These are phyloP conservation scores for Teratosphaeria pseudoeucalypti DNA, from an alignment of 2,329 filamentous ascomycete species.

Conservation along the genomic window DNA sequence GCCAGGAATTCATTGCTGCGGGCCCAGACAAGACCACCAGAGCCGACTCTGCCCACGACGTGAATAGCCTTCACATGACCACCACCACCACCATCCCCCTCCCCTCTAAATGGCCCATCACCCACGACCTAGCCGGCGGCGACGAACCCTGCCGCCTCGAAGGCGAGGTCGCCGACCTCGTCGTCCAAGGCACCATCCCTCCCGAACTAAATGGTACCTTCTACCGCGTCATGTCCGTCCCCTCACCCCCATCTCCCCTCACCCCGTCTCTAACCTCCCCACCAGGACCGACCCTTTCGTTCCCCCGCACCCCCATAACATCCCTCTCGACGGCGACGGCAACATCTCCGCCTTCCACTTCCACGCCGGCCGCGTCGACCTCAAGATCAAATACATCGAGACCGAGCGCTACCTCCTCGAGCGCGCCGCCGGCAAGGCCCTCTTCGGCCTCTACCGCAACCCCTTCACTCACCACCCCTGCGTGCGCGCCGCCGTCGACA, in stretches of 20 bases:
- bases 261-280: constrained; percentile 35
- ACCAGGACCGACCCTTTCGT: constrained; percentile 33
- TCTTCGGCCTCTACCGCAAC: constrained; percentile 50
- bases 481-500: constrained; percentile 33
- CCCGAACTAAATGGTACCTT: constrained; percentile 25
- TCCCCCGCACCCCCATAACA: constrained; percentile 46
- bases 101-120: not conserved
- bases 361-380: constrained; percentile 32
- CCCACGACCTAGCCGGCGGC: not conserved
- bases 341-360: constrained; percentile 34
- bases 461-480: constrained; percentile 13
- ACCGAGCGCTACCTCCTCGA: constrained; percentile 34
- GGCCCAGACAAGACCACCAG: too few species aligned
- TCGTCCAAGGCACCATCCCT: constrained; percentile 23
- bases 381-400: constrained; percentile 33
- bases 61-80: not conserved
- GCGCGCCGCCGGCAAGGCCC: constrained; percentile 25
- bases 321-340: constrained; percentile 38
- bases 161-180: constrained; percentile 27
- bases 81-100: not conserved
- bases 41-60: not conserved
- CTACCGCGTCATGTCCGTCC: constrained; percentile 28
- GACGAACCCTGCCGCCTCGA: constrained; percentile 29
- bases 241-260: not conserved
- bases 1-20: too few species aligned